These are phyloP conservation scores for Dothistroma septosporum DNA, from an alignment of 2,329 filamentous ascomycete species.

Conservation along the genomic window DNA sequence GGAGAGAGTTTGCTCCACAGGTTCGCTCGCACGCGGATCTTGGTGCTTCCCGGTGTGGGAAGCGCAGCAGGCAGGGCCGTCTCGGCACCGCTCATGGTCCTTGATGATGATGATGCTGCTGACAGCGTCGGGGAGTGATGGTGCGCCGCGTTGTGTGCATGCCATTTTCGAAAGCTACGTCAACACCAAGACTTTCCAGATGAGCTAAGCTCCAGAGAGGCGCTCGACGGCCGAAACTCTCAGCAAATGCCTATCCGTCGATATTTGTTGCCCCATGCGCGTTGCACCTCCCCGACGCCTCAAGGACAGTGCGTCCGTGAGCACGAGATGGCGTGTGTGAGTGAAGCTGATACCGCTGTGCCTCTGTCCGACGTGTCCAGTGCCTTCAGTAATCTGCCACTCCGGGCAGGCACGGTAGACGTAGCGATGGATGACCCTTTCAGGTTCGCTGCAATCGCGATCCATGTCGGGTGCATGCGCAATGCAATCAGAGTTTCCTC, in stretches of 20 bases:
- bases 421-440: too few species aligned
- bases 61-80: too few species aligned
- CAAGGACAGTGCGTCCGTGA: background rate
- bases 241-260: background rate
- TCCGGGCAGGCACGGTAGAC: background rate
- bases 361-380: background rate
- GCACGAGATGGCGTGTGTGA: background rate
- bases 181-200: slow-evolving; percentile 2
- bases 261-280: background rate
- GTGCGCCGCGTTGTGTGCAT: background rate
- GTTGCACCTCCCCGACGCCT: background rate
- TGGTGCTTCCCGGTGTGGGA: background rate
- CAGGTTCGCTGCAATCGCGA: background rate
- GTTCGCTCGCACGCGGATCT: background rate
- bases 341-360: background rate
- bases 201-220: background rate
- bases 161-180: slow-evolving; percentile 1
- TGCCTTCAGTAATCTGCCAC: background rate
- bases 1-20: background rate
- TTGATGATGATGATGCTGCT: background rate
- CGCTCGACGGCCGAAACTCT: background rate
- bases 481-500: background rate
- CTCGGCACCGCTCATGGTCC: background rate
- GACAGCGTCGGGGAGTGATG: background rate
- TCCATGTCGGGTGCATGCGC: too few species aligned